Base-by-base conservation (phyloP, 2,329 filamentous ascomycete genomes). In the Xylaria sp. region DNA sequence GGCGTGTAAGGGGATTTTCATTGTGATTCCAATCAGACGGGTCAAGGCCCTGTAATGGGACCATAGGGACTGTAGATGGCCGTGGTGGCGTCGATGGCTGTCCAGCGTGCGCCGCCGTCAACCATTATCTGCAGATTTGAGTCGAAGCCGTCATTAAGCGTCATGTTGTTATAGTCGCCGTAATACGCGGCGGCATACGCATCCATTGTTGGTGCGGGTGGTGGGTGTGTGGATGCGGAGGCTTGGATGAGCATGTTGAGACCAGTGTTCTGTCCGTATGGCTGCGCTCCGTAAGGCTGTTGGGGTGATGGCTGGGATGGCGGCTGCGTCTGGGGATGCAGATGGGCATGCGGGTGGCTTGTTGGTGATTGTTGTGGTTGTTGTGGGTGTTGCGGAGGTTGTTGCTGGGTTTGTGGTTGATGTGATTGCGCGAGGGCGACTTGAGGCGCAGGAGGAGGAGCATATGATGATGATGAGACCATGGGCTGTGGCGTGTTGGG, bases 121-220 rank as follows among this genome's bases (percentile, higher is more conserved):
- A 84, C 79, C 64, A 83, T 83, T 56, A 79, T 80, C 68, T 83
- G 82, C 61, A 86, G 73, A 73, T 86, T 84, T 9, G 75, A 78
- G 69, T 85, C 82, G 67, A 82, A 86, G 1, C 84, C 84, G 64
- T 86, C 84, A 52, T 80, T 80, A 8, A 82, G 74, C 48, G 72
- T 58, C 43, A 72, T 67, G 3, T 74, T 62, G n/a, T 71, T 60
- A 25, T 76, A 75, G 31, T 75, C 73, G 46, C 63, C 4, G 23
- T 78, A 78, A 69, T 77, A 78, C 2, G 72, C 66, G 18, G 69
- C 39, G 10, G 72, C 54, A 64, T 75, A 72, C 15, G 72, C 66
- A 1, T 73, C 74, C 41, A 74, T 71, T 15, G 70, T 57, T 10
- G 71, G 62, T 6, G 75, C 76, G n/a, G 75, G 61, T 43, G 79